Evolutionary conservation across 1,284 basidiomycete species (phyloP).

Genomic region (Pseudozyma sp.): DNA sequence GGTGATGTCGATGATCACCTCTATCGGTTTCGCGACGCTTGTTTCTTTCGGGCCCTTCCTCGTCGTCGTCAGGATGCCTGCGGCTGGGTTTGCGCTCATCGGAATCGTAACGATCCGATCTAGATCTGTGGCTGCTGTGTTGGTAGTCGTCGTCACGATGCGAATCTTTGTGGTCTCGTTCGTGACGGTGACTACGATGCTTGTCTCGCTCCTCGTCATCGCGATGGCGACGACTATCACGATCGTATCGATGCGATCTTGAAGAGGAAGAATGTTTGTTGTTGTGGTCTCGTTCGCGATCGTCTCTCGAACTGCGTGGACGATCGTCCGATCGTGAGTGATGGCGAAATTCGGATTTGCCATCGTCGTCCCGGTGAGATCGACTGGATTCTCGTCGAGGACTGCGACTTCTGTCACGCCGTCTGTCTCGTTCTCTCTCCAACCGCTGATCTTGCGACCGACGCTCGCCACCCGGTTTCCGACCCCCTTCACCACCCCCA

Average conservation of each 20-base stretch:
- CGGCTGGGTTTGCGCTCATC: constrained; percentile 9
- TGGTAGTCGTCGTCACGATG: constrained; percentile 12
- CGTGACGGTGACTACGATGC: constrained; percentile 8
- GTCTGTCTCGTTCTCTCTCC: not conserved
- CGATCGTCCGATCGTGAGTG: not conserved
- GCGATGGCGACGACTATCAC: constrained; percentile 8
- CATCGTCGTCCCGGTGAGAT: constrained; percentile 8
- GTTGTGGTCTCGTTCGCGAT: constrained; percentile 4
- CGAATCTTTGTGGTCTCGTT: constrained; percentile 2
- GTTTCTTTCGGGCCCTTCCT: not conserved
- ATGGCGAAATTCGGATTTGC: not conserved
- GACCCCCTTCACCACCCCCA: not conserved
- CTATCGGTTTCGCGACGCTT: constrained; percentile 9
- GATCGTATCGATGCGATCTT: constrained; percentile 3
- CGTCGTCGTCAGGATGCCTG: constrained; percentile 2
- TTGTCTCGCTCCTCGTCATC: constrained; percentile 3
- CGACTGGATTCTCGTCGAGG: constrained; percentile 15
- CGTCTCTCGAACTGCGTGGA: constrained; percentile 10
- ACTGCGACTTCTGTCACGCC: constrained; percentile 19
- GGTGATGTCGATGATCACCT: constrained; percentile 4
- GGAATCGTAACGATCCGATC: constrained; percentile 11
- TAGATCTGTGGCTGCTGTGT: constrained; percentile 1
- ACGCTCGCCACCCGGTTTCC: constrained; percentile 2
- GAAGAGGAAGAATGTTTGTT: constrained; percentile 3
- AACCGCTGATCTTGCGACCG: not conserved